Percentiles rank a stretch among this genome's conserved stretches.
Conservation (phyloP, 2,329 filamentous ascomycete genomes). For the Trichoderma breve region DNA sequence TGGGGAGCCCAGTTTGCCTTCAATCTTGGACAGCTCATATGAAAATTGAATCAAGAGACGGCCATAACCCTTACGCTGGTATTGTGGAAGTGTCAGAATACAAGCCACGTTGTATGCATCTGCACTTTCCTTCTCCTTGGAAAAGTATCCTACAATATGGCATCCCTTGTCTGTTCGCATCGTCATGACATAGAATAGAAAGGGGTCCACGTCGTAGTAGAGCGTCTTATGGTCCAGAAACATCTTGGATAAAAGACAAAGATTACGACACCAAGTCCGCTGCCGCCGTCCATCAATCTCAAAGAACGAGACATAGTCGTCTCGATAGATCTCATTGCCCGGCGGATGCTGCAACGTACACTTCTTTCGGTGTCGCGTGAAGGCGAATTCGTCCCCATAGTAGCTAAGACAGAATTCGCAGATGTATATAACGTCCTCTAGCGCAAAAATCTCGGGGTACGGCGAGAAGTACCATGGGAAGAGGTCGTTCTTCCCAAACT, state of each 20-base stretch:
- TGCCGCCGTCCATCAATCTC: conserved; percentile 95
- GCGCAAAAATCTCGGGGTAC: conserved; percentile 84
- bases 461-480: conserved; percentile 99
- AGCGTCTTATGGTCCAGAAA: conserved; percentile 98
- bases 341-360: conserved; percentile 90
- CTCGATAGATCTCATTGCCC: conserved; percentile 96
- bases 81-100: conserved; percentile 94
- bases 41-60: conserved; percentile 94
- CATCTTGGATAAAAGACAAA: conserved; percentile 91
- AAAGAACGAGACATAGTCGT: conserved; percentile 91
- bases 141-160: conserved; percentile 98
- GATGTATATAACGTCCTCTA: conserved; percentile 88
- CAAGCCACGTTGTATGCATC: conserved; percentile 98
- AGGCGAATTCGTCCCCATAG: conserved; percentile 78
- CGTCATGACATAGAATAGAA: conserved; percentile 98
- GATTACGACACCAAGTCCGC: conserved; percentile 92
- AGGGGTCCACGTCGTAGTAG: conserved; percentile 99
- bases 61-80: conserved; percentile 91
- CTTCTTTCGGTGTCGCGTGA: conserved; percentile 81
- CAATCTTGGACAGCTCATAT: conserved; percentile 93
- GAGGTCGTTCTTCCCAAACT: conserved; percentile 88
- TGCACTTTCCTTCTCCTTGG: conserved; percentile 95
- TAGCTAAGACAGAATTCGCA: conserved; percentile 97
- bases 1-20: conserved; percentile 90
- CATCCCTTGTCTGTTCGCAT: conserved; percentile 83